Evolutionary conservation across 495 filamentous ascomycete species (phyloP).

Genomic region (Neurospora sp.): DNA sequence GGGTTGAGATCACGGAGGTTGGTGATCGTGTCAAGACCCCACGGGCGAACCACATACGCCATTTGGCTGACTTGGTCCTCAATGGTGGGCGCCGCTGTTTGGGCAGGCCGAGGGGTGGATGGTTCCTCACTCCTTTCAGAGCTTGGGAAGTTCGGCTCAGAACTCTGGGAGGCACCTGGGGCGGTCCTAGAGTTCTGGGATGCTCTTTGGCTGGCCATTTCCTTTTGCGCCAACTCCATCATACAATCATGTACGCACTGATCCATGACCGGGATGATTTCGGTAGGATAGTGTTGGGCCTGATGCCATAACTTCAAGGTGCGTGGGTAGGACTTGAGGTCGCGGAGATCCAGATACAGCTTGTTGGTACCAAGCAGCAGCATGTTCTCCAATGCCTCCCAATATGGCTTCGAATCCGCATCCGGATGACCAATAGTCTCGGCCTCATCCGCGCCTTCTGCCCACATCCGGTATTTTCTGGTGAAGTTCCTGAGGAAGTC

Average conservation of each 20-base stretch:
- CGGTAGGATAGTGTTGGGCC: conserved; percentile 79
- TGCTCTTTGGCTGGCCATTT: conserved; percentile 59
- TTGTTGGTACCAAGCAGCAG: conserved; percentile 68
- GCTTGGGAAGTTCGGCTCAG: conserved; percentile 61
- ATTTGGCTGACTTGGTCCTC: conserved; percentile 55
- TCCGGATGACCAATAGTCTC: conserved; percentile 54
- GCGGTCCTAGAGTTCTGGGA: not conserved
- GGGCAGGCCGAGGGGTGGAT: conserved; percentile 20
- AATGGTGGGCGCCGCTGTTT: conserved; percentile 20
- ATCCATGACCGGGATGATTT: conserved; percentile 96
- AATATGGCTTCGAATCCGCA: conserved; percentile 63
- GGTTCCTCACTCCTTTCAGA: conserved; percentile 54
- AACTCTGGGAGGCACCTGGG: conserved; percentile 42
- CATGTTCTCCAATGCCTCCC: conserved; percentile 83
- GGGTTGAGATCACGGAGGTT: conserved; percentile 96
- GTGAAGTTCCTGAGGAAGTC: conserved; percentile 86
- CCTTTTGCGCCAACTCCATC: conserved; percentile 75
- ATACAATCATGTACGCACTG: conserved; percentile 85
- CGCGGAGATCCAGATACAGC: conserved; percentile 78
- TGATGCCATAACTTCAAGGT: conserved; percentile 94
- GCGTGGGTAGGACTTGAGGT: conserved; percentile 86
- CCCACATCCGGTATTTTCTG: conserved; percentile 85
- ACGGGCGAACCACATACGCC: conserved; percentile 78
- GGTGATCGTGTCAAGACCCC: conserved; percentile 73
- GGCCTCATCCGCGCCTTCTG: conserved; percentile 68